Percentiles rank a stretch among this genome's conserved stretches.
phyloP scores from a whole-genome alignment of 2,329 filamentous ascomycete genomes.

The Lasiodiplodia citricola region DNA sequence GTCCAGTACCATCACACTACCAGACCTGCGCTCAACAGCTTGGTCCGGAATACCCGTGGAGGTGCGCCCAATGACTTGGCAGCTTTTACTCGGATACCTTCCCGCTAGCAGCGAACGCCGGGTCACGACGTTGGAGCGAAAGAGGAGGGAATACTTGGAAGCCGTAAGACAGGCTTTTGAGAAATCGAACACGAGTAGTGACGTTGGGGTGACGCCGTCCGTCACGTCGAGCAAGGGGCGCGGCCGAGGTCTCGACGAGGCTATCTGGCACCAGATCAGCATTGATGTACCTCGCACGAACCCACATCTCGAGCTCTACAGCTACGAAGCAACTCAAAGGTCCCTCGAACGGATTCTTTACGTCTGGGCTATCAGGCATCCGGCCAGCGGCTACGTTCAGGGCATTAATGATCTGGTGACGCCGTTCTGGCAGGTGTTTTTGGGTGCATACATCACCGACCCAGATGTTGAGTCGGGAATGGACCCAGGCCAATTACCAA shows the following conservation, averaged over 20 bases:
- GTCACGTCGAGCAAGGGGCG: slow-evolving; percentile 59
- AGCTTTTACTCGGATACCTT: slow-evolving; percentile 90
- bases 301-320: slow-evolving; percentile 91
- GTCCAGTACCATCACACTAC: slow-evolving; percentile 83
- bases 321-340: slow-evolving; percentile 93
- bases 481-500: slow-evolving; percentile 93
- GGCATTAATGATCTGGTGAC: slow-evolving; percentile 98
- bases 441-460: slow-evolving; percentile 94
- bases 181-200: slow-evolving; percentile 60
- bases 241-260: slow-evolving; percentile 85
- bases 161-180: slow-evolving; percentile 76
- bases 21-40: slow-evolving; percentile 81
- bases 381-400: slow-evolving; percentile 96
- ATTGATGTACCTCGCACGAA: slow-evolving; percentile 97
- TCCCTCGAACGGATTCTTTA: slow-evolving; percentile 95
- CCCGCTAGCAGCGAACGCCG: slow-evolving; percentile 95
- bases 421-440: slow-evolving; percentile 97
- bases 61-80: slow-evolving; percentile 99
- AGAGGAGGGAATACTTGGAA: slow-evolving; percentile 95
- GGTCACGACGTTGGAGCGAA: slow-evolving; percentile 87
- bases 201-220: slow-evolving; percentile 45
- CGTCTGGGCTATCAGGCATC: slow-evolving; percentile 96
- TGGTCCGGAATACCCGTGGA: slow-evolving; percentile 96
- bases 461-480: slow-evolving; percentile 90
- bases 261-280: slow-evolving; percentile 99